Conservation (phyloP, 2,329 filamentous ascomycete species). For the Cadophora sp. region DNA sequence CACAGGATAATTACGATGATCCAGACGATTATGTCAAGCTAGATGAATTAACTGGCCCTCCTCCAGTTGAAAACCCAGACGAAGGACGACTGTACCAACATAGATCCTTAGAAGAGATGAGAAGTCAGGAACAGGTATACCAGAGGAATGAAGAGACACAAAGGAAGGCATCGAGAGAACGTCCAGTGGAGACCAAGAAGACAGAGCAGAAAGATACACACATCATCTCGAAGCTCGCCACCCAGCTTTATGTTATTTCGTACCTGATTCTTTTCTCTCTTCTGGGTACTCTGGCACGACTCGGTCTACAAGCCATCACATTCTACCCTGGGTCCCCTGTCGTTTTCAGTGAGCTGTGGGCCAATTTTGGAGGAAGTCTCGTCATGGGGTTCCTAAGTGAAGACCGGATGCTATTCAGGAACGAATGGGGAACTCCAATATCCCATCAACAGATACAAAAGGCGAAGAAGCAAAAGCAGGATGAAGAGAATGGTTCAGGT, state of each 20-base stretch:
- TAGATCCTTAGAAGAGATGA: slow-evolving; percentile 50
- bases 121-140: slow-evolving; percentile 33
- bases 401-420: slow-evolving; percentile 76
- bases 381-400: slow-evolving; percentile 87
- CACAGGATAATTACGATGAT: slow-evolving; percentile 30
- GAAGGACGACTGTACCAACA: slow-evolving; percentile 48
- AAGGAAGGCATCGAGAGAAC: slow-evolving; percentile 13
- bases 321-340: slow-evolving; percentile 80
- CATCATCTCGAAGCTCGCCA: slow-evolving; percentile 57
- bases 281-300: slow-evolving; percentile 80
- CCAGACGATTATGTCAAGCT: slow-evolving; percentile 50
- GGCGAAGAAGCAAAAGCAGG: slow-evolving; percentile 45
- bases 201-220: slow-evolving; percentile 23
- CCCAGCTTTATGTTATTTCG: slow-evolving; percentile 74
- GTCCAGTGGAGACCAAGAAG: slow-evolving; percentile 20
- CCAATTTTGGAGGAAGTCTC: slow-evolving; percentile 82
- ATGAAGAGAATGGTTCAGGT: slow-evolving; percentile 48
- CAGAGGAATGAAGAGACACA: slow-evolving; percentile 22
- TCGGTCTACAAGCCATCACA: slow-evolving; percentile 82
- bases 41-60: slow-evolving; percentile 51
- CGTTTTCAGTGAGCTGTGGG: slow-evolving; percentile 79
- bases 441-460: slow-evolving; percentile 49
- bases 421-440: slow-evolving; percentile 64
- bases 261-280: slow-evolving; percentile 88
- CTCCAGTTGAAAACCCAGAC: slow-evolving; percentile 53